Evolutionary conservation across 164 flowering plant genomes (phyloP), one percentile per base, ranked within the genome.

Genomic region (Aristolochia contorta): DNA sequence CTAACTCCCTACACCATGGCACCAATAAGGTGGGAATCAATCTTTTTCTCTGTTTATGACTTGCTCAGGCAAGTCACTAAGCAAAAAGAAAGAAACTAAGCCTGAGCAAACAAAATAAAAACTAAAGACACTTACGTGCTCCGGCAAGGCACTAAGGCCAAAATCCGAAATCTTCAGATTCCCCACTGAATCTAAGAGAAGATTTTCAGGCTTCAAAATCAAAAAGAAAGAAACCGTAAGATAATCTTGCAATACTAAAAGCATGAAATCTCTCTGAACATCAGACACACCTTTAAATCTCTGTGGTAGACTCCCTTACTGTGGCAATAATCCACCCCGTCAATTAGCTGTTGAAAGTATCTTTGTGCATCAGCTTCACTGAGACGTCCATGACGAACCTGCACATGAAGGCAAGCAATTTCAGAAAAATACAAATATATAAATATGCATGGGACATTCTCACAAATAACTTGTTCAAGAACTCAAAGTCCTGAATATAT

Each of bases 311-410:
- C 99, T 58, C 99, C 99, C 71, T 84, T 89, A 66, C 90, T 87
- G 81, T 94, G 99, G 75, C 99, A 94, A 77, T 71, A 91, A 72
- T 84, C 93, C 57, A 93, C 96, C 49, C 97, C 99, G 69, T 93
- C 99, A 72, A 94, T 94, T 57, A 94, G 91, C 75, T 94, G 97
- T 66, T 94, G 99, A 62, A 94, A 94, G 60, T 85, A 94, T 78
- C 81, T 78, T 37, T 90, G 67, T 15, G 97, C 68, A 61, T 94
- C 96, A 54, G 78, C 71, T 77, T 94, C 99, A 78, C 89, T 82
- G 18, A 94, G 83, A 30, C 97, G 83, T 21, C 97, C 97, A 47
- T 79, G 84, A 32, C 76, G 96, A 66, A 91, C 90, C 99, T 94
- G 70, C 65, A 70, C 14, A 50, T 48, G 2, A 37, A 37, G 43